These are phyloP conservation scores for Fusarium coicis DNA, from an alignment of 2,329 filamentous ascomycete species.

Conservation along the genomic window DNA sequence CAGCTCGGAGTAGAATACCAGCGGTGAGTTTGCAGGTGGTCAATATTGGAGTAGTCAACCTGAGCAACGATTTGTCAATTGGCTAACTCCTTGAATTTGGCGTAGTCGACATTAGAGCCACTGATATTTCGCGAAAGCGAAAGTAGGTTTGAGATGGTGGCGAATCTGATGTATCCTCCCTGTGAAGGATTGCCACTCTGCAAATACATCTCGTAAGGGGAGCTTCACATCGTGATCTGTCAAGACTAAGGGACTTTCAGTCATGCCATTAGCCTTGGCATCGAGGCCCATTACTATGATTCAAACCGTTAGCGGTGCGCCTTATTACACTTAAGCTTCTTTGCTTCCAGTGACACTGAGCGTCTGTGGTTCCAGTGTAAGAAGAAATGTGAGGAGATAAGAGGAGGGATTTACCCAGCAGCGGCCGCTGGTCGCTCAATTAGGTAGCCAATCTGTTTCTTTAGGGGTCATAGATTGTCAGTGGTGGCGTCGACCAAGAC, in stretches of 20 bases:
- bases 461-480: fast-evolving
- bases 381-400: too few species aligned
- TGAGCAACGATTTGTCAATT: too few species aligned
- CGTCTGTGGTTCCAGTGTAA: too few species aligned
- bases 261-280: background rate
- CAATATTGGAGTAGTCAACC: background rate
- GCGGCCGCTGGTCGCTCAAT: background rate
- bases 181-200: too few species aligned
- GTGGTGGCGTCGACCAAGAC: background rate
- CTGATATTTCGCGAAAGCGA: fast-evolving
- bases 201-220: background rate
- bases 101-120: background rate
- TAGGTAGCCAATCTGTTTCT: background rate
- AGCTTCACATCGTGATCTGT: background rate
- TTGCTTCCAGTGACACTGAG: background rate
- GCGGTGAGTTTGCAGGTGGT: too few species aligned
- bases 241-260: background rate
- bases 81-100: too few species aligned
- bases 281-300: background rate
- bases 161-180: background rate
- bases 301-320: background rate
- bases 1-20: too few species aligned
- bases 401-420: too few species aligned
- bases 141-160: background rate
- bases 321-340: background rate